Conservation (phyloP, 2,329 filamentous ascomycete genomes). For the Cytospora schulzeri region DNA sequence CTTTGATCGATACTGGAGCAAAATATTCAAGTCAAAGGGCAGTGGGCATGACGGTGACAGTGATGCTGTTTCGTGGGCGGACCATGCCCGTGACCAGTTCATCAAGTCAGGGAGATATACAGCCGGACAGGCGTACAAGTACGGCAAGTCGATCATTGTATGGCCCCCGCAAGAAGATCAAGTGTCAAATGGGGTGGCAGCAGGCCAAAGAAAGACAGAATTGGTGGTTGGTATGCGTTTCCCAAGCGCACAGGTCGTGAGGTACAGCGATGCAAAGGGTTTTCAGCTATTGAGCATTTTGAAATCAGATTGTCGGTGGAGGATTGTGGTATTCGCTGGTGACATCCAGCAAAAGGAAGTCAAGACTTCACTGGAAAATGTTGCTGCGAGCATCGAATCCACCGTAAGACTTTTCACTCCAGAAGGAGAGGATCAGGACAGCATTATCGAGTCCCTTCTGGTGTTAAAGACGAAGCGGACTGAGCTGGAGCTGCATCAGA, state of each 20-base stretch:
- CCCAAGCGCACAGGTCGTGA: slow-evolving; percentile 51
- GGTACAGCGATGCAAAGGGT: slow-evolving; percentile 55
- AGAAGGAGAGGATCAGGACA: slow-evolving; percentile 47
- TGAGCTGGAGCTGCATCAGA: slow-evolving; percentile 52
- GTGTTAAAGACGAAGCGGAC: slow-evolving; percentile 52
- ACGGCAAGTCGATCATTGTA: slow-evolving; percentile 53
- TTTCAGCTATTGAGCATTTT: slow-evolving; percentile 44
- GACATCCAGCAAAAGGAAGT: slow-evolving; percentile 15
- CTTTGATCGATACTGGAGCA: slow-evolving; percentile 58
- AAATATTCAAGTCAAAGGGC: slow-evolving; percentile 52
- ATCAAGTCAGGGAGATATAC: slow-evolving; percentile 60
- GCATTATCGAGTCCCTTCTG: slow-evolving; percentile 59
- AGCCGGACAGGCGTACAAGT: slow-evolving; percentile 59
- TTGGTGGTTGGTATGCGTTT: slow-evolving; percentile 25
- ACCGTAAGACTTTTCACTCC: slow-evolving; percentile 46
- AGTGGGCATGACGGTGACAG: slow-evolving; percentile 40
- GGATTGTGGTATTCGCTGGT: slow-evolving; percentile 30
- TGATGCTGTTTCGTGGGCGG: slow-evolving; percentile 31
- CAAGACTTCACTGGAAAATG: background rate
- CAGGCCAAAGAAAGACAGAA: background rate
- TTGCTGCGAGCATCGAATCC: slow-evolving; percentile 24
- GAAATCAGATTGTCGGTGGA: slow-evolving; percentile 41
- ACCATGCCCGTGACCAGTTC: slow-evolving; percentile 59
- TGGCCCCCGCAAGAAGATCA: slow-evolving; percentile 13
- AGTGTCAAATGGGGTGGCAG: background rate